Evolutionary conservation across 2,329 filamentous ascomycete species (phyloP).

Genomic region (Fusarium sp.): DNA sequence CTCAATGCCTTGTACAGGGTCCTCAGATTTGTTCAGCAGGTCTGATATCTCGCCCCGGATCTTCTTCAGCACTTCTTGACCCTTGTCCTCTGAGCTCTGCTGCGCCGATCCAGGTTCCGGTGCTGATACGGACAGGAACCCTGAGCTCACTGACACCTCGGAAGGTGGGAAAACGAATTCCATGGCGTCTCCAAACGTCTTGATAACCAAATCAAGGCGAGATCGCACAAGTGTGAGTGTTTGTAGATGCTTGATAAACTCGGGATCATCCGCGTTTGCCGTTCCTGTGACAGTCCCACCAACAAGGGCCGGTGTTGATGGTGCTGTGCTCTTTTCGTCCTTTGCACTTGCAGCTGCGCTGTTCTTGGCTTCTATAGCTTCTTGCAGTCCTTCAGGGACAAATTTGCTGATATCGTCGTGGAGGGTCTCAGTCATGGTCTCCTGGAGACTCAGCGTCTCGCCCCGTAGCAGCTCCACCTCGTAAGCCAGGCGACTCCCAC

Average conservation of each 20-base stretch:
- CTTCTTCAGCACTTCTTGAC: conserved; percentile 80
- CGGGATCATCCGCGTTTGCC: conserved; percentile 61
- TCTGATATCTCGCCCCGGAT: conserved; percentile 78
- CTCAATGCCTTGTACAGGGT: conserved; percentile 75
- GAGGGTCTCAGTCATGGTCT: conserved; percentile 79
- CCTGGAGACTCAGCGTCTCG: conserved; percentile 83
- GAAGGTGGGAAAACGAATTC: conserved; percentile 93
- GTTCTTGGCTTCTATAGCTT: conserved; percentile 44
- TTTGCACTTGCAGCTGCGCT: conserved; percentile 24
- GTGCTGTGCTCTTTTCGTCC: conserved; percentile 33
- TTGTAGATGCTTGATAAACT: conserved; percentile 81
- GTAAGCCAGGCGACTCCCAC: conserved; percentile 88
- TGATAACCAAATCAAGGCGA: conserved; percentile 90
- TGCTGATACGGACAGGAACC: conserved; percentile 89
- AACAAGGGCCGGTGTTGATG: conserved; percentile 37
- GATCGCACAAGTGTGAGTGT: conserved; percentile 84
- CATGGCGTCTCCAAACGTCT: conserved; percentile 94
- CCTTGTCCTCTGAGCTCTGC: conserved; percentile 85
- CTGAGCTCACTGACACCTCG: conserved; percentile 84
- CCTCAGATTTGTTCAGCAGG: conserved; percentile 69
- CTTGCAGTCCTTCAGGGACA: conserved; percentile 65
- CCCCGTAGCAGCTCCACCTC: conserved; percentile 94
- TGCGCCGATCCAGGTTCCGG: conserved; percentile 75
- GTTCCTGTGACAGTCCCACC: conserved; percentile 7
- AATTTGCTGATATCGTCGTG: conserved; percentile 80